Conservation (phyloP, 805 yeast genomes). For the Candida piceae region DNA sequence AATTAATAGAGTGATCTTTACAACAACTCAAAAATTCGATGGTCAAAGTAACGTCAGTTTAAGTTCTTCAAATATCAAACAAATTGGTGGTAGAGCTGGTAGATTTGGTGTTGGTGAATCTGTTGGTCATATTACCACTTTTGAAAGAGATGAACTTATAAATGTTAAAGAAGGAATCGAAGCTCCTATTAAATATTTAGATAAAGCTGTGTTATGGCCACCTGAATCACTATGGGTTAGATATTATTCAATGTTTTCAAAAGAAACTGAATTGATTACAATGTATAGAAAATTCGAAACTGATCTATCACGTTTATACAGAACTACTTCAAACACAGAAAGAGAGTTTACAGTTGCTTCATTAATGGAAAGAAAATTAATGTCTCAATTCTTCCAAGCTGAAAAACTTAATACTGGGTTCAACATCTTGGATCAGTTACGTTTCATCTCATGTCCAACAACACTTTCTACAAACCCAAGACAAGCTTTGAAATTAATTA, state of each 20-base stretch:
- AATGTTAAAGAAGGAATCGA: conserved; percentile 44
- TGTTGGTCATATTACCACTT: conserved; percentile 52
- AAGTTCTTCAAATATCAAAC: conserved; percentile 69
- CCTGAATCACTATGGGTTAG: conserved; percentile 64
- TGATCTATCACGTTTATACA: conserved; percentile 27
- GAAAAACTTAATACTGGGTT: conserved; percentile 20
- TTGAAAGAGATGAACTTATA: conserved; percentile 37
- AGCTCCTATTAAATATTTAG: conserved; percentile 46
- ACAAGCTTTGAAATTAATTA: conserved; percentile 20
- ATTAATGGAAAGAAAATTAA: conserved; percentile 20
- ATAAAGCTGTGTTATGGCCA: conserved; percentile 75
- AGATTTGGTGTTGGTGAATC: conserved; percentile 44
- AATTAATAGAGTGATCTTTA: conserved; percentile 75
- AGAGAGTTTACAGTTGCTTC: conserved; percentile 26
- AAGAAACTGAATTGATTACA: conserved; percentile 39
- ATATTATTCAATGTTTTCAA: conserved; percentile 57
- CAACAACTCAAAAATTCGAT: conserved; percentile 62
- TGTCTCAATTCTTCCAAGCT: conserved; percentile 24
- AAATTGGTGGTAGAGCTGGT: conserved; percentile 97
- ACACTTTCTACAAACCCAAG: conserved; percentile 19
- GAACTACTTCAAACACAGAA: conserved; percentile 8
- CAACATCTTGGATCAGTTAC: conserved; percentile 29
- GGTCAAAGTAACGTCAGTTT: conserved; percentile 49
- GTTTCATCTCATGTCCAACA: conserved; percentile 34
- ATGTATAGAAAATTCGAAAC: conserved; percentile 45